Evolutionary conservation across 148 eudicot genomes (phyloP), one percentile per base, ranked within the genome.

Genomic region (Persicaria maculosa): DNA sequence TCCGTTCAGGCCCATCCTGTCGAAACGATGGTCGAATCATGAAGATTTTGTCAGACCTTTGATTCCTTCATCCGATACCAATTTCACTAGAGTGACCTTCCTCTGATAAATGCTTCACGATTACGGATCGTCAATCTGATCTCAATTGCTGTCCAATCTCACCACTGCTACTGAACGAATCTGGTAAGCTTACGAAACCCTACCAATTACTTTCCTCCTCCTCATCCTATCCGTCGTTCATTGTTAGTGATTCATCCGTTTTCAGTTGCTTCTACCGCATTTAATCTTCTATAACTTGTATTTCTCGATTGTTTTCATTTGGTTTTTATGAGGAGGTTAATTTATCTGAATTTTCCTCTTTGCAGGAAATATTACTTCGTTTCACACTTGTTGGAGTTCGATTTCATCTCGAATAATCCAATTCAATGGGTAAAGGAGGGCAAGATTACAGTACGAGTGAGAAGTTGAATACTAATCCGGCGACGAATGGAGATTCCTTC

Each of bases 381-480:
- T n/a, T 55, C 2, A 25, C 20, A 40, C 9, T 22, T 20, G 40
- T 59, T 59, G 40, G 11, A 9, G 65, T 61, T 61, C 67, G 67
- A 17, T 61, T 8, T 61, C 43, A 10, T 22, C 15, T 61, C 62
- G 62, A 20, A 20, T 57, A 19, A n/a, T 19, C 61, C 7, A 65
- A 65, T 67, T 40, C 71, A 65, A 78, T 78, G 81, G 81, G 81
- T 5, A 78, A 68, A 78, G 81, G 74, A 17, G 81, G 81, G 25
- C 47, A 78, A 25, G 77, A 74, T 16, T 73, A 74, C 69, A 20
- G 72, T 0, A 47, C 54, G 20, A 11, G 55, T 44, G 81, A 50
- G 20, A 17, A 44, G 22, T 15, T 68, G 72, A 31, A 44, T 45
- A 10, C 53, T 1, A 74, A 25, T n/a, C 77, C 74, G 47, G 46